Evolutionary conservation across 2,329 filamentous ascomycete species (phyloP), one percentile per base, ranked within the genome.

Genomic region (Aureobasidium sp.): DNA sequence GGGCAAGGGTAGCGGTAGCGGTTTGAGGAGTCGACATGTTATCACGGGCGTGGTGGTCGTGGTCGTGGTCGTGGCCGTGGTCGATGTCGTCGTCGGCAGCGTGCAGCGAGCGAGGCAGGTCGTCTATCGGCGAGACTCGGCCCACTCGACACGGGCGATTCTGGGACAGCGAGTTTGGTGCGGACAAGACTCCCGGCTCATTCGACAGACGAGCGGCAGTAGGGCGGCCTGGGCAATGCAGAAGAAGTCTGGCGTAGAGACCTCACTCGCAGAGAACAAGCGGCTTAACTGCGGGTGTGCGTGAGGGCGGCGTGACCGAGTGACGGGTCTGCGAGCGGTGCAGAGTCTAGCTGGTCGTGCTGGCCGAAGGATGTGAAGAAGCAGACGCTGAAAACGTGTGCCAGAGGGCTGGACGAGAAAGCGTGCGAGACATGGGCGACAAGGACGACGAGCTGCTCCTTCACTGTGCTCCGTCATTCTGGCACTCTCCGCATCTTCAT

Each of bases 11-110:
- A 59, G 74, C 74, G 62, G 75, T 77, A 62, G 74, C 75, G 12
- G 75, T 77, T 52, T 74, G 76, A 62, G 75, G 75, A 63, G 75
- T 76, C 66, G 74, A 76, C 75, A 77, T 77, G 31, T 50, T 50
- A 19, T 50, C 24, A 29, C 45, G 45, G 66, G 68, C 62, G 8
- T 31, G 35, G 14, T 52, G 14, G 22, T 40, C 12, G 53, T 57
- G n/a, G 35, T 40, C 4, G 49, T 24, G n/a, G n/a, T n/a, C n/a
- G n/a, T n/a, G n/a, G n/a, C n/a, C 35, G 50, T 35, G 15, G 14
- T 27, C 9, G 54, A 29, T 31, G 42, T 58, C 42, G 54, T 58
- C 42, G 54, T 57, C 54, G 54, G 42, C 40, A 33, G 4, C 3
- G 54, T 37, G 44, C 39, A 44, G 53, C 42, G 40, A 59, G 54